Evolutionary conservation across 441 rosid species (phyloP).

Genomic region (Corymbia calophylla): DNA sequence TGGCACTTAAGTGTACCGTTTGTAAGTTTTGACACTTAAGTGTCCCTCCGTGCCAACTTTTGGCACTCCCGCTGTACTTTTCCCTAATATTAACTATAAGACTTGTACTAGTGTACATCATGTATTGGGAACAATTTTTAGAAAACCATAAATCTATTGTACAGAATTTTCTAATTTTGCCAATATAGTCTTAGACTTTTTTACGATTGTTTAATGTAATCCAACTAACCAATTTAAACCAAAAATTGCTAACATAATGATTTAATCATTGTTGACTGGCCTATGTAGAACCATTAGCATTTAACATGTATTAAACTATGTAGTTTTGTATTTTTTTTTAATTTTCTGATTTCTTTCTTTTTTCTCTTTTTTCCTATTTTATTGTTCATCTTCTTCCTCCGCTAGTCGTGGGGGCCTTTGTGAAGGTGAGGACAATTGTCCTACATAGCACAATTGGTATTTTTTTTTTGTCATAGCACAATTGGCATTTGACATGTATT

Average conservation of each 20-base stretch:
- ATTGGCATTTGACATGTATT: neutral
- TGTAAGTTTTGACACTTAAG: too few species aligned
- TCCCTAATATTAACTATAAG: neutral
- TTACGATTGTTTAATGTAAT: neutral
- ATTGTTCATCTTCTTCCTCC: too few species aligned
- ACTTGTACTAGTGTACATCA: neutral
- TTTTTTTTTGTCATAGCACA: too few species aligned
- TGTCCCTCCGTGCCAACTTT: too few species aligned
- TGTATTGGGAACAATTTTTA: neutral
- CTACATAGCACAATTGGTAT: neutral
- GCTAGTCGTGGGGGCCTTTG: too few species aligned
- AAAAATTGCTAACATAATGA: rapidly evolving
- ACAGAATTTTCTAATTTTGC: neutral
- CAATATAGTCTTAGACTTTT: neutral
- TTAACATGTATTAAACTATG: too few species aligned
- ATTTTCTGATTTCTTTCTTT: too few species aligned
- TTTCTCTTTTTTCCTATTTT: too few species aligned
- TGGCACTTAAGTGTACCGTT: too few species aligned
- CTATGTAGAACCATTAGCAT: neutral
- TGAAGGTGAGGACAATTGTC: too few species aligned
- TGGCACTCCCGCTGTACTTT: too few species aligned
- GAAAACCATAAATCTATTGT: neutral
- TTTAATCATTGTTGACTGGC: neutral
- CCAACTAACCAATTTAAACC: neutral
- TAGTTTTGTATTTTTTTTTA: too few species aligned